These are phyloP conservation scores for Blastobotrys aristatus DNA, from an alignment of 1,139 yeast genomes.

Conservation along the genomic window DNA sequence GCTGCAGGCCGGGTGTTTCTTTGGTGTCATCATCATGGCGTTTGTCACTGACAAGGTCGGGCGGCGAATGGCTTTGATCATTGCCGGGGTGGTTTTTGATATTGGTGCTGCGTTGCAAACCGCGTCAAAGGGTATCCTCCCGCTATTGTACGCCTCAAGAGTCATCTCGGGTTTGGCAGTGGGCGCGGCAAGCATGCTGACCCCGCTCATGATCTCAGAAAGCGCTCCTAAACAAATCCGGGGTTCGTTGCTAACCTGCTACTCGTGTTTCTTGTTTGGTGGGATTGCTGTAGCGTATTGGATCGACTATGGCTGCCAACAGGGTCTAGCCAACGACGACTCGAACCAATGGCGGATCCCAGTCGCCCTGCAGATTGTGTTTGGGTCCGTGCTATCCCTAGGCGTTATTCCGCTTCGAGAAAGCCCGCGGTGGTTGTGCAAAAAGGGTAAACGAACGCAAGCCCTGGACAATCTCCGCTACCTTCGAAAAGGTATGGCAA, in stretches of 20 bases:
- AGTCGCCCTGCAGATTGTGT: slow-evolving; percentile 63
- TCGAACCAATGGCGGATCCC: slow-evolving; percentile 55
- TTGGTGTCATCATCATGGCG: slow-evolving; percentile 34
- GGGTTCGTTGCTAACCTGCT: slow-evolving; percentile 48
- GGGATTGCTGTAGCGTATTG: slow-evolving; percentile 57
- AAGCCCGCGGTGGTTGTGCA: slow-evolving; percentile 68
- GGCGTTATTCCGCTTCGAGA: slow-evolving; percentile 57
- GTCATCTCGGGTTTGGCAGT: slow-evolving; percentile 54
- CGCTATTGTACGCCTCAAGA: slow-evolving; percentile 53
- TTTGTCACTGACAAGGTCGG: slow-evolving; percentile 55
- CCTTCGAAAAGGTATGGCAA: slow-evolving; percentile 14
- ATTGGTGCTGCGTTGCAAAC: slow-evolving; percentile 80
- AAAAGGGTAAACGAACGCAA: slow-evolving; percentile 30
- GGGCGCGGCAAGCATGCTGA: slow-evolving; percentile 54
- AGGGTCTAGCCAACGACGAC: slow-evolving; percentile 29
- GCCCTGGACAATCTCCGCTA: slow-evolving; percentile 46
- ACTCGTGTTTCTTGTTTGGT: slow-evolving; percentile 53
- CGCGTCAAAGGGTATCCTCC: slow-evolving; percentile 70
- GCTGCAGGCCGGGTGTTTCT: slow-evolving; percentile 27
- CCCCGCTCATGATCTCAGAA: slow-evolving; percentile 56
- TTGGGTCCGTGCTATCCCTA: slow-evolving; percentile 48
- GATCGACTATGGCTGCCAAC: slow-evolving; percentile 56
- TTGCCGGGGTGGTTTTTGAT: slow-evolving; percentile 68
- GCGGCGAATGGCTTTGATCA: slow-evolving; percentile 52
- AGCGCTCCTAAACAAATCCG: slow-evolving; percentile 49